Conservation (phyloP, 2,329 filamentous ascomycete species). For the Nectriaceae sp. region DNA sequence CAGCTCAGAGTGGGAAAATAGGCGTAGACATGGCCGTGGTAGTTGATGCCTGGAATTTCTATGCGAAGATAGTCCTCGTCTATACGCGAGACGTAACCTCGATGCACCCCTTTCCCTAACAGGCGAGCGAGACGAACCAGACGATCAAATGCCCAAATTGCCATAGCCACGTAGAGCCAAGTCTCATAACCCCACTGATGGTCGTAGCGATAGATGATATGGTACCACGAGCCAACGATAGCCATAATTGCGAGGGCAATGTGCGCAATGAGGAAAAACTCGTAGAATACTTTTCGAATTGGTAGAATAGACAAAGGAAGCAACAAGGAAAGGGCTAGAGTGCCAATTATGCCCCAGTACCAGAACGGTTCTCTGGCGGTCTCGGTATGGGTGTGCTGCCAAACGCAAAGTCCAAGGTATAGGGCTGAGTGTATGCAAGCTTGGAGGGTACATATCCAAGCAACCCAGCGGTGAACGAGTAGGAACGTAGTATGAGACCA, state of each 20-base stretch:
- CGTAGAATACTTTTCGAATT: conserved; percentile 37
- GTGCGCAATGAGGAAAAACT: conserved; percentile 44
- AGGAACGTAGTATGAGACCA: conserved; percentile 50
- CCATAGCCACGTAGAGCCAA: conserved; percentile 37
- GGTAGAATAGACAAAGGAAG: conserved; percentile 31
- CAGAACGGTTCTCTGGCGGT: conserved; percentile 36
- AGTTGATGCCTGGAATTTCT: conserved; percentile 40
- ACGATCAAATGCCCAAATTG: conserved; percentile 44
- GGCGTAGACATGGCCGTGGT: conserved; percentile 43
- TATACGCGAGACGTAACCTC: conserved; percentile 39
- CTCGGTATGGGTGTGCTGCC: conserved; percentile 26
- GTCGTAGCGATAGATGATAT: conserved; percentile 33
- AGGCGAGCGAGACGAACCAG: conserved; percentile 41
- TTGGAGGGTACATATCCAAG: conserved; percentile 44
- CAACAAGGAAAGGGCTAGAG: conserved; percentile 29
- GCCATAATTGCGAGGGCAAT: conserved; percentile 40
- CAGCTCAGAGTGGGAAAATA: conserved; percentile 50
- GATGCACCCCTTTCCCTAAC: conserved; percentile 37
- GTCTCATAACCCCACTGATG: conserved; percentile 36
- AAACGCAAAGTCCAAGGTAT: conserved; percentile 28
- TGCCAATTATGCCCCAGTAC: conserved; percentile 44
- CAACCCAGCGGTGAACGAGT: conserved; percentile 51
- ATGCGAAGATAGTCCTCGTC: conserved; percentile 38
- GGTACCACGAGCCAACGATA: conserved; percentile 42
- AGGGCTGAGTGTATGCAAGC: conserved; percentile 46